These are phyloP conservation scores for Candolleomyces aberdarensis DNA, from an alignment of 768 basidiomycete species.

Conservation along the genomic window DNA sequence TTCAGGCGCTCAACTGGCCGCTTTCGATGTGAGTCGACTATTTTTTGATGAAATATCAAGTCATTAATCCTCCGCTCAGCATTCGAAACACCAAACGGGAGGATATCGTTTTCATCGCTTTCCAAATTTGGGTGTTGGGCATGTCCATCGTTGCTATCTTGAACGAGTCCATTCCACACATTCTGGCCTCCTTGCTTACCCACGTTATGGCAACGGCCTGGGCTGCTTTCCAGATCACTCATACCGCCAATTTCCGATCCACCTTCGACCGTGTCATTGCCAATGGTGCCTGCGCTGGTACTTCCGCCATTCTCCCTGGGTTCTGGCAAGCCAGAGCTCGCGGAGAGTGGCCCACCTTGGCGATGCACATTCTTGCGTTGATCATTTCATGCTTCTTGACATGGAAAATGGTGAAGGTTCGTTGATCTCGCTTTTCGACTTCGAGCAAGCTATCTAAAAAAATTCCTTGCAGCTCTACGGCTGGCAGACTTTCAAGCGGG, in stretches of 20 bases:
- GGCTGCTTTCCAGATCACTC: constrained; percentile 63
- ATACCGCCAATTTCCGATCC: constrained; percentile 55
- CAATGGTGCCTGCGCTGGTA: constrained; percentile 59
- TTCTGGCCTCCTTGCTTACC: constrained; percentile 69
- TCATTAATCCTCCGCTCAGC: constrained; percentile 27
- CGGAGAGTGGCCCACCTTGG: constrained; percentile 65
- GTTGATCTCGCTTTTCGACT: neutral
- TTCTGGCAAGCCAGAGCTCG: constrained; percentile 63
- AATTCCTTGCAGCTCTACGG: constrained; percentile 54
- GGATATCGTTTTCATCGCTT: constrained; percentile 73
- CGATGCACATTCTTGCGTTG: constrained; percentile 58
- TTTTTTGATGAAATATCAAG: no score
- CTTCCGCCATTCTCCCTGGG: constrained; percentile 43
- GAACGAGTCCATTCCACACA: constrained; percentile 82
- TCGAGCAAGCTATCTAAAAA: neutral
- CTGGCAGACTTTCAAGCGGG: constrained; percentile 87
- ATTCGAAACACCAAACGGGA: constrained; percentile 73
- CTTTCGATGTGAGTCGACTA: constrained; percentile 51
- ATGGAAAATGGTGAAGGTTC: constrained; percentile 73
- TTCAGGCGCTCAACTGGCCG: constrained; percentile 68
- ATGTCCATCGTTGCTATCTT: constrained; percentile 69
- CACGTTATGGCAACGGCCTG: constrained; percentile 73
- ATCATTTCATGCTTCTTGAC: constrained; percentile 62
- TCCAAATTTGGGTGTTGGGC: constrained; percentile 78
- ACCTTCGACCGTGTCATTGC: constrained; percentile 57